phyloP scores from a whole-genome alignment of 2,329 filamentous ascomycete genomes.

The Emmonsia crescens region DNA sequence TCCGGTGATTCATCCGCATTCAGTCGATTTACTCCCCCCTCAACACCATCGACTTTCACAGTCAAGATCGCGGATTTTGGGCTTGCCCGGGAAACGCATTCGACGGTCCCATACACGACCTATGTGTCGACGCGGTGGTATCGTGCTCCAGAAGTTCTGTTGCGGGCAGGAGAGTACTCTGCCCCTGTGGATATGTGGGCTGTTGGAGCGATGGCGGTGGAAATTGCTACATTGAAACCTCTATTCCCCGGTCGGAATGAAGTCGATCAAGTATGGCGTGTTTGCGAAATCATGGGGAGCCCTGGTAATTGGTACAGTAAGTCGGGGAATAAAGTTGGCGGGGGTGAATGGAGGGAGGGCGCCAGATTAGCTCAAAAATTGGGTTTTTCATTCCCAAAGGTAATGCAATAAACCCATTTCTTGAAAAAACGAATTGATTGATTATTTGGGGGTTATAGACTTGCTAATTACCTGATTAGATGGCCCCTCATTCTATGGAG shows the following conservation, averaged over 20 bases:
- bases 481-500: constrained; percentile 95
- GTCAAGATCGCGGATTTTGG: constrained; percentile 99
- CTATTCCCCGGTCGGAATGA: constrained; percentile 96
- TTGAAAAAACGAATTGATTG: background rate
- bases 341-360: constrained; percentile 95
- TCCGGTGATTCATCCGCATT: constrained; percentile 79
- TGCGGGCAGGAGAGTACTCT: constrained; percentile 92
- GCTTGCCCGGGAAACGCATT: constrained; percentile 92
- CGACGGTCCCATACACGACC: constrained; percentile 90
- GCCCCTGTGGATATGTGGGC: constrained; percentile 98
- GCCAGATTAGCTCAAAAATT: constrained; percentile 87
- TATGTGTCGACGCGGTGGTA: constrained; percentile 98
- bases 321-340: constrained; percentile 71
- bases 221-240: constrained; percentile 91
- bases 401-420: constrained; percentile 20
- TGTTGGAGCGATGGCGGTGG: constrained; percentile 95
- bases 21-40: constrained; percentile 88
- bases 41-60: constrained; percentile 84
- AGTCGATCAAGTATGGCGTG: constrained; percentile 96
- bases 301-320: constrained; percentile 95
- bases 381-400: constrained; percentile 92
- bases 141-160: constrained; percentile 79
- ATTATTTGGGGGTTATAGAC: background rate
- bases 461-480: constrained; percentile 39
- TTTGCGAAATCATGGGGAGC: constrained; percentile 99